Evolutionary conservation across 176 grass and related monocot species (phyloP), one percentile per base, ranked within the genome.

Genomic region (Juncus effusus): DNA sequence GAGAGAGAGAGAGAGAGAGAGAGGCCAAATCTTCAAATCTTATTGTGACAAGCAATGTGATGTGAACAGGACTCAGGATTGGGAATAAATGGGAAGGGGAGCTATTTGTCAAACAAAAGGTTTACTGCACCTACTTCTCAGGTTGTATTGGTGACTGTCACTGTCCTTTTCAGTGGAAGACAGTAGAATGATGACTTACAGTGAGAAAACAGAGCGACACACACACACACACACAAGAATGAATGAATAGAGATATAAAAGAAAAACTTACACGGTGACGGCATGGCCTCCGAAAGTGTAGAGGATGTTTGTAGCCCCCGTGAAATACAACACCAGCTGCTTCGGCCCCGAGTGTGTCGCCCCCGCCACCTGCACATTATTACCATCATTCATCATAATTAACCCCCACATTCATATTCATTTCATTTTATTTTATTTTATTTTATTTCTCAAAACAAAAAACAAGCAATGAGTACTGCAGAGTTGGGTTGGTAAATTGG

Each of bases 281-380:
- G 80, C 80, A 69, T 83, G 80, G 4, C 80, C 80, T 9, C 80
- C 74, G 54, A 83, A 83, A 39, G 80, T 77, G 74, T 83, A 83
- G 42, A 83, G 74, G 44, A 83, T 77, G 51, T 83, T 83, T 4
- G 80, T 83, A 61, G 80, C 60, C 51, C 80, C 80, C 10, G 80
- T 83, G 53, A 83, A 83, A 74, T 77, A 83, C 40, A 83, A 65
- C 40, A 83, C 80, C 13, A 77, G 59, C 66, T 73, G 70, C n/a
- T 61, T 65, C 8, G 80, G 74, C 14, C 66, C 80, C 50, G 80
- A 57, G 28, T 83, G 80, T 49, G 52, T 54, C 80, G 77, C 80
- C 10, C 67, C 80, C 60, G 73, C 80, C 28, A 67, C 74, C 80
- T 83, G 13, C 19, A 28, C 19, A 28, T 28, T 28, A 28, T 28